A percentile compares a stretch with the other conserved stretches of the same genome.
phyloP scores from a whole-genome alignment of 1,139 yeast species.

The Pneumocystis carinii region DNA sequence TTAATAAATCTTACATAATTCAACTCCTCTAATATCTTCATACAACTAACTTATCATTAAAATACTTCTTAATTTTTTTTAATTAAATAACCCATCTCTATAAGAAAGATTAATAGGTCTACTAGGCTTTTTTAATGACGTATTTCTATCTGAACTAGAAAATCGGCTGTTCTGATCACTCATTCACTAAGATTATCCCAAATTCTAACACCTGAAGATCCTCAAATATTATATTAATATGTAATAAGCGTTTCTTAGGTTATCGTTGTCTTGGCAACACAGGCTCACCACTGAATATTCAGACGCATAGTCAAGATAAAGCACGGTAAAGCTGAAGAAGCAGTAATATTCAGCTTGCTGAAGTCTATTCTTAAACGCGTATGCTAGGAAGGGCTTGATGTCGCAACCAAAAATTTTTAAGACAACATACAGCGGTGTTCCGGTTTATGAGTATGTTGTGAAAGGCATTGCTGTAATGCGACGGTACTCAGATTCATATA shows the following conservation, averaged over 20 bases:
- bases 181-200: too few relatives aligned
- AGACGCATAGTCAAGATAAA: too few relatives aligned
- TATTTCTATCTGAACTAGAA: not conserved
- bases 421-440: constrained; percentile 50
- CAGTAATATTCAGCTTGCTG: not conserved
- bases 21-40: not conserved
- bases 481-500: constrained; percentile 61
- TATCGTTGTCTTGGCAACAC: not conserved
- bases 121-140: not conserved
- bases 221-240: not conserved
- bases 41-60: not conserved
- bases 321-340: not conserved
- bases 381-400: not conserved
- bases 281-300: too few relatives aligned
- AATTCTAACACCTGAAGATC: too few relatives aligned
- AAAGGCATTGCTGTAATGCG: constrained; percentile 73
- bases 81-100: not conserved
- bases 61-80: not conserved
- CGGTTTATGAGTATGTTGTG: constrained; percentile 55
- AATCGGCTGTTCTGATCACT: too few relatives aligned
- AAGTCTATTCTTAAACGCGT: not conserved
- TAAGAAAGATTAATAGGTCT: not conserved
- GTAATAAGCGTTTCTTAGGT: not conserved
- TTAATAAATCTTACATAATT: not conserved
- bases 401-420: not conserved